Base-by-base conservation (phyloP, 2,329 filamentous ascomycete genomes). In the Fusarium mexicanum region DNA sequence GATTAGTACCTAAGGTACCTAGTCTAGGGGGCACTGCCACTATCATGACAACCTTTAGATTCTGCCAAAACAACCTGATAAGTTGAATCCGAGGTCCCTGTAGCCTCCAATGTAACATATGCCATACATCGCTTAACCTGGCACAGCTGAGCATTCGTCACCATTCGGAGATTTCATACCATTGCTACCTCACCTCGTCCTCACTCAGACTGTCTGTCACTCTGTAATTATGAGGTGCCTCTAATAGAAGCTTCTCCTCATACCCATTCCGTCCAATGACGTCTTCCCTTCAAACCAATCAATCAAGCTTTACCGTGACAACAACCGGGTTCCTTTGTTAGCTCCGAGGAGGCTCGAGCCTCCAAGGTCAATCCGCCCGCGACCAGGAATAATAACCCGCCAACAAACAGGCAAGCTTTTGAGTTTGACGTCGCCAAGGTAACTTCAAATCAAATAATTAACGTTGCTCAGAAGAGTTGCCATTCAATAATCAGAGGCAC, bases 231-330 rank as follows among this genome's bases (percentile, higher is more conserved):
- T 55, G 35, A 54, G 24, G 51, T 40, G 17, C 51, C 51, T 38
- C 20, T 33, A 16, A 33, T 44, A 44, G 44, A 37, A 59, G 37
- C 37, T 65, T 65, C 67, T 40, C 67, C 60, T 70, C 60, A 65
- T 65, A 41, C 51, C 48, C 31, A 38, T 69, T 43, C 57, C 31
- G 43, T 69, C 60, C 31, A 66, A 70, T 70, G 67, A 70, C 67
- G 67, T 70, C 67, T 70, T 70, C 26, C n/a, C 31, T 18, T 33
- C 17, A 11, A 29, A 29, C 58, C 65, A 69, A 69, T 63, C 67
- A 35, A 35, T 12, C 35, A 40, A 48, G 37, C 37, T 48, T 54
- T 69, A 41, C 66, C 37, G 31, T 38, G 57, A 59, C 29, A 53
- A 62, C 48, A 62, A n/a, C 35, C 41, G 14, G 26, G 20, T 29